Evolutionary conservation across 352 stramenopile species (phyloP), one percentile per base, ranked within the genome.

Genomic region (Phytophthora ramorum): DNA sequence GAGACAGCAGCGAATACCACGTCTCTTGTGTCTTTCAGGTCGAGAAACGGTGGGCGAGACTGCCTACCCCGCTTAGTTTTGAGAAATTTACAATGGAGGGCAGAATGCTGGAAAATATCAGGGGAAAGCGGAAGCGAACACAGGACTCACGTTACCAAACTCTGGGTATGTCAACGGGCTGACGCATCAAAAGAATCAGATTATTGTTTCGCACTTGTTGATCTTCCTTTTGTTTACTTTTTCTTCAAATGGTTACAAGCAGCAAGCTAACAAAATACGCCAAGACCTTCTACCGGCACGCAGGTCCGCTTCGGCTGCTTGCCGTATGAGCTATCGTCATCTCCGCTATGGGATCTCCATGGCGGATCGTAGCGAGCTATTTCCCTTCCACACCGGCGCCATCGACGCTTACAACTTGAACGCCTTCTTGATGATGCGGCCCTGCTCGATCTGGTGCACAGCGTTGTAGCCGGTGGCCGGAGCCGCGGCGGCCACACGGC

Each of bases 391-490:
- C 22, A 16, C 20, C 43, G 17, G 37, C n/a, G 14, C 22, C 9
- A 38, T 46, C 49, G 37, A 8, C 32, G 35, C 49, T 81, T 85
- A 87, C 19, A 87, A 59, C 45, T 71, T 76, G 45, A 95, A 71
- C 40, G 89, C 85, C 73, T 90, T 90, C 66, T 95, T 79, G 71
- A 99, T 77, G 69, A 99, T 98, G 63, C 93, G 81, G 32, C 89
- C 58, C 71, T 98, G 97, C 78, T 99, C 94, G 55, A 93, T 87
- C 63, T 96, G 81, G 74, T 98, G 96, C 60, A 98, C 89, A 4
- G 86, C 91, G 50, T 90, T 74, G 89, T 99, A 98, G 26, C 97
- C 97, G n/a, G 97, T 99, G 35, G 97, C 97, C 37, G 97, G 95
- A 17, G 97, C 92, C 1, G 97, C 97, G 54, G 92, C 95, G 9